Evolutionary conservation across 1,139 yeast species (phyloP).

Genomic region (Pichia sp.): DNA sequence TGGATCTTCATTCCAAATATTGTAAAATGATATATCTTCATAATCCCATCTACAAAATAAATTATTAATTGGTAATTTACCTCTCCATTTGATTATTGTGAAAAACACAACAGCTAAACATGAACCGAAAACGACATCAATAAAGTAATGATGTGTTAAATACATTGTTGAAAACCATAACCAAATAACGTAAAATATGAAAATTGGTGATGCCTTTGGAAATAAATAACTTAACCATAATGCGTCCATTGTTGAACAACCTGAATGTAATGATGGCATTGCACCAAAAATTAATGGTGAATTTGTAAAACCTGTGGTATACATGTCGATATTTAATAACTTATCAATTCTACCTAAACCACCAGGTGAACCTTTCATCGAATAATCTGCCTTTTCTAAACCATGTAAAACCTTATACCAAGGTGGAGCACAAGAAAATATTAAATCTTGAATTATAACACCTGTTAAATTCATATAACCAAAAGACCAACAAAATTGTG

Average conservation of each 20-base stretch:
- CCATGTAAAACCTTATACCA: conserved; percentile 92
- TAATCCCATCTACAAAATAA: conserved; percentile 88
- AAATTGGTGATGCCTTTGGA: conserved; percentile 56
- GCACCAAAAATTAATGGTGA: conserved; percentile 98
- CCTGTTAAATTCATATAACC: conserved; percentile 95
- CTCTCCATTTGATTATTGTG: conserved; percentile 18
- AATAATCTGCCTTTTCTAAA: conserved; percentile 81
- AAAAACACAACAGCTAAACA: conserved; percentile 24
- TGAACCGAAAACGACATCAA: conserved; percentile 80
- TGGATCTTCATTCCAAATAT: conserved; percentile 21
- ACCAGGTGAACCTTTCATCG: conserved; percentile 94
- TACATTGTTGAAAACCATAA: conserved; percentile 99
- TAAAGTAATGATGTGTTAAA: conserved; percentile 90
- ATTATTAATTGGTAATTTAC: conserved; percentile 27
- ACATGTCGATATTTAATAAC: conserved; percentile 74
- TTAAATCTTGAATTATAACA: conserved; percentile 62
- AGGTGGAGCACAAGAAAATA: conserved; percentile 96
- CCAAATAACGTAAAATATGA: conserved; percentile 78
- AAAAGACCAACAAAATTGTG: conserved; percentile 88
- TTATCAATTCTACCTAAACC: conserved; percentile 87
- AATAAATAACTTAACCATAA: conserved; percentile 76
- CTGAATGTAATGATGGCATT: conserved; percentile 88
- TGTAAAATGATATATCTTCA: conserved; percentile 17
- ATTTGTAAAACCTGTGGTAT: conserved; percentile 78
- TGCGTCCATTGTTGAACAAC: conserved; percentile 92